Evolutionary conservation across 2,329 filamentous ascomycete species (phyloP), one percentile per base, ranked within the genome.

Genomic region (Bisporella sp.): DNA sequence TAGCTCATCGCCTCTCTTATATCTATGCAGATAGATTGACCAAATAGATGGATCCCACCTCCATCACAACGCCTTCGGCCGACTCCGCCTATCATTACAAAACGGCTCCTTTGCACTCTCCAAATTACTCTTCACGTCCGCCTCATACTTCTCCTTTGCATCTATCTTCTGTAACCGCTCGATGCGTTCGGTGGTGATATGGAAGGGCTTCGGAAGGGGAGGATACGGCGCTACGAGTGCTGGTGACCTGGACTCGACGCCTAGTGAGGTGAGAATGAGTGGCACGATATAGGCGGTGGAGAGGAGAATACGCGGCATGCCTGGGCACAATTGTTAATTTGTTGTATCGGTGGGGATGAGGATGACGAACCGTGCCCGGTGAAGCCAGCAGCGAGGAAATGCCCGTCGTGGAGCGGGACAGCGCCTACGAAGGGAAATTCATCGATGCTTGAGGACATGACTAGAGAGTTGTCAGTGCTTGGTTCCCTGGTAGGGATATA

Each of bases 311-410:
- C 64, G 62, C 28, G 64, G 63, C 64, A 66, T 66, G 29, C 63
- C 62, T 49, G 29, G 31, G 12, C 5, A 44, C 35, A 39, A 39
- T 13, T 11, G 35, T 39, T 39, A 39, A 39, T 39, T 39, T 39
- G 35, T 13, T 39, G 35, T 39, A 39, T 13, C 9, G 35, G 35
- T 9, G 2, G 9, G 13, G 13, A 3, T 9, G 3, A 3, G 35
- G 35, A 39, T 39, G 13, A 39, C 41, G 6, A 9, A 49, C 75
- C 75, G 46, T 76, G 73, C 0, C 75, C 74, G 28, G 68, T 71
- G 51, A 76, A 77, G 1, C 73, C 74, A 0, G 69, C 72, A 29
- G 73, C 59, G 13, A 77, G 62, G 47, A 68, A 73, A 53, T 73
- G 68, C 5, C 65, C 66, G 1, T 62, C 49, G 40, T 64, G 65